These are phyloP conservation scores for Thalassiosira oceanica DNA, from an alignment of 352 stramenopile genomes.

Conservation along the genomic window DNA sequence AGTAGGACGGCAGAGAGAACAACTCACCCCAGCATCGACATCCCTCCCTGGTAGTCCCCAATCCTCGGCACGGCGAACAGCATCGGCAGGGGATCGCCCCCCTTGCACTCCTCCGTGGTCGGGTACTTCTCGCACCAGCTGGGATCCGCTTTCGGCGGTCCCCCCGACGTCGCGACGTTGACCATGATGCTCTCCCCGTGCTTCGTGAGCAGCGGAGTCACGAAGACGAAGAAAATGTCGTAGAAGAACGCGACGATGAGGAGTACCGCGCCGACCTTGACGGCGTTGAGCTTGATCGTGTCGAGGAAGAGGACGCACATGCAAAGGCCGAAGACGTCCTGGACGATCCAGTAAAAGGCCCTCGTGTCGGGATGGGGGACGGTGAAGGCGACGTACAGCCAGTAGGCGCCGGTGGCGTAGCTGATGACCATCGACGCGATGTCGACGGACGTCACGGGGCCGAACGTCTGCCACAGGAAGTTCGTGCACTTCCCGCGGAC, in stretches of 20 bases:
- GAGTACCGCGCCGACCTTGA: constrained; percentile 89
- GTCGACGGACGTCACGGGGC: constrained; percentile 37
- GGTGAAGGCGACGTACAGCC: constrained; percentile 74
- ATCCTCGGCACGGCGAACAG: constrained; percentile 91
- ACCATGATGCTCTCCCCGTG: constrained; percentile 87
- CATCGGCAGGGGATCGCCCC: constrained; percentile 90
- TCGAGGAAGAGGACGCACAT: constrained; percentile 91
- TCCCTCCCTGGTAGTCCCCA: constrained; percentile 89
- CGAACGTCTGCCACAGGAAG: constrained; percentile 33
- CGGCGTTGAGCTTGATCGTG: constrained; percentile 88
- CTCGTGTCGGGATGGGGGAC: constrained; percentile 82
- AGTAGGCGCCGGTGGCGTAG: constrained; percentile 44
- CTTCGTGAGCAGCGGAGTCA: constrained; percentile 83
- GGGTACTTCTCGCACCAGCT: constrained; percentile 83
- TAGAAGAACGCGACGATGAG: constrained; percentile 93
- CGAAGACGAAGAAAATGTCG: constrained; percentile 95
- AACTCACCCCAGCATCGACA: constrained; percentile 90
- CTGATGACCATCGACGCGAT: constrained; percentile 39
- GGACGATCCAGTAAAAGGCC: constrained; percentile 86
- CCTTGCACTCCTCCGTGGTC: constrained; percentile 62
- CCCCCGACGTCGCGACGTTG: constrained; percentile 88
- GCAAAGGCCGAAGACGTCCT: constrained; percentile 91
- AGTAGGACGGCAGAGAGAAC: too few relatives aligned
- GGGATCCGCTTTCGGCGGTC: constrained; percentile 74
- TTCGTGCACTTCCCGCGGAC: constrained; percentile 18